A percentile compares a stretch with the other conserved stretches of the same genome.
Conservation (phyloP, 805 yeast species). For the Zygosaccharomyces rouxii region DNA sequence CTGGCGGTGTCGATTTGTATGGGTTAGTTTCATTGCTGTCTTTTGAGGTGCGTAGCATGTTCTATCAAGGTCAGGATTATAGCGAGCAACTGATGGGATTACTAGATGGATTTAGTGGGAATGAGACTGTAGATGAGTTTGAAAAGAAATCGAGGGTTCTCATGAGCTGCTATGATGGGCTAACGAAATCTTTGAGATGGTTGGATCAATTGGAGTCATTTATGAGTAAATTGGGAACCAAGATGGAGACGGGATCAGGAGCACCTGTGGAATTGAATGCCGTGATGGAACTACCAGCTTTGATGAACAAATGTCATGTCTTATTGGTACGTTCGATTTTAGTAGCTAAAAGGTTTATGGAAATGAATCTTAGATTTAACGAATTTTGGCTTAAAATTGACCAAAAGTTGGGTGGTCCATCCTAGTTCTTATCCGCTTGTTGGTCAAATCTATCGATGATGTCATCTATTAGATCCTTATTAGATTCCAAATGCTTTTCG, state of each 20-base stretch:
- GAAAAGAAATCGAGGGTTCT: neutral
- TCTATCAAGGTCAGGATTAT: constrained; percentile 7
- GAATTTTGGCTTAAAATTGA: constrained; percentile 10
- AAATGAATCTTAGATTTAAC: constrained; percentile 9
- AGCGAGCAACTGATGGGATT: constrained; percentile 7
- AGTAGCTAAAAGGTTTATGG: constrained; percentile 10
- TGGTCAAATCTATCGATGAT: constrained; percentile 9
- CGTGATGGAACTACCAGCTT: constrained; percentile 2
- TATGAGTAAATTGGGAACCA: neutral
- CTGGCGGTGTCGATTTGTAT: constrained; percentile 1
- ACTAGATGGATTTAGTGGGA: constrained; percentile 1
- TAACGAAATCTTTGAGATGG: neutral
- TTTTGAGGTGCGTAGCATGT: constrained; percentile 2
- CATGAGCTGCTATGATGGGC: constrained; percentile 5
- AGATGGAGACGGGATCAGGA: neutral
- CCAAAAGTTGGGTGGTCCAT: neutral
- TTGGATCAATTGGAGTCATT: constrained; percentile 2
- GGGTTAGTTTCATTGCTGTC: constrained; percentile 1
- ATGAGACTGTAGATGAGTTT: constrained; percentile 3
- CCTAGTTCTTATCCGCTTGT: neutral
- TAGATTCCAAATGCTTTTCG: constrained; percentile 7
- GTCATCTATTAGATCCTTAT: constrained; percentile 9
- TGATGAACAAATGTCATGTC: constrained; percentile 6
- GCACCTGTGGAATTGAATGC: constrained; percentile 1
- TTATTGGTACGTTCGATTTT: constrained; percentile 10